Base-by-base conservation (phyloP, 2,329 filamentous ascomycete genomes). In the Lasiodiplodia hormozganensis region DNA sequence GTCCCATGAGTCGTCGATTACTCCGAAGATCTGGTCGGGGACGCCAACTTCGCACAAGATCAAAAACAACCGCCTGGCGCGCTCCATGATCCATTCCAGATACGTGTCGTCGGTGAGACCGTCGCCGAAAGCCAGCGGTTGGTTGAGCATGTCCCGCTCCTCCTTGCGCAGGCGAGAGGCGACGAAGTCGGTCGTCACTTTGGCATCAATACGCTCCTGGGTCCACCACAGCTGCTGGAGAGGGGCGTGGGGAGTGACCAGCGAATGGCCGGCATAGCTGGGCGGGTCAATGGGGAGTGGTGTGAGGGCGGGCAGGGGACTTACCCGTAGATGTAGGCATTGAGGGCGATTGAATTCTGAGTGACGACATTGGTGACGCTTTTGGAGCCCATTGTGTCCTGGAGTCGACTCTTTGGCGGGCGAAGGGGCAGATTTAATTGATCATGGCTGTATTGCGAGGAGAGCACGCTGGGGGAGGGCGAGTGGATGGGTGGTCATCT, bases 1-100 rank as follows among this genome's bases (percentile, higher is more conserved):
- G 72, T 92, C 90, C 90, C 90, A 93, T 25, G 89, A 90, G 74
- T 91, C 88, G 78, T 94, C 91, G 69, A 93, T 88, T 65, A 92
- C 84, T 52, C 87, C 87, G 74, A 94, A 94, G 70, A 94, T 93
- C 76, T 91, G 89, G 72, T 92, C 89, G 0, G 91, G 87, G 12
- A 91, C 84, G 38, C 88, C 89, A 28, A 93, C 82, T 73, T 93
- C 90, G 66, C 88, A 84, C 31, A 94, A 82, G 49, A 92, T 89
- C 57, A 94, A 82, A 74, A 93, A 94, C 49, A 93, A 83, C 57
- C 89, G 85, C 74, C 88, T 89, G 7, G 90, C 89, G 73, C 89
- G 90, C 67, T 87, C 82, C 57, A 91, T 81, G 68, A 94, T 92
- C 89, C 91, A 93, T 75, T 93, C 90, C 83, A 91, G 89, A 76